Base-by-base conservation (phyloP, 2,329 filamentous ascomycete species). In the Parascedosporium putredinis region DNA sequence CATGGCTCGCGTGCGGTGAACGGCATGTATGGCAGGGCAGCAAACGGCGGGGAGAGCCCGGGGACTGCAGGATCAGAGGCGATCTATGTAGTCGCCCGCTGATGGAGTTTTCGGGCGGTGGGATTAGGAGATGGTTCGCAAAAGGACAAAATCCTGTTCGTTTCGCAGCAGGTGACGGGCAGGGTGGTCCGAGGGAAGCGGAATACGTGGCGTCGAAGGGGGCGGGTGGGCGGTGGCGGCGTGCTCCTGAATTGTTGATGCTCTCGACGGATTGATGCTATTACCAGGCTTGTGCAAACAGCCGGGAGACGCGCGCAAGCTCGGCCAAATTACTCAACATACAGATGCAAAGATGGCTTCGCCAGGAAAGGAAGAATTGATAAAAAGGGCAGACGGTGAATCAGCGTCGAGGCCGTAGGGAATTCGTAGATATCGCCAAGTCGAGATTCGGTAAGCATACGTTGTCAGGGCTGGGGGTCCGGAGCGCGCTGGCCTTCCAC, bases 1-100 rank as follows among this genome's bases (percentile, higher is more conserved):
- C 76, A 81, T 80, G 48, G 29, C 60, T 45, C 50, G 50, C 24
- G 16, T 16, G 42, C 16, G 24, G 27, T 33, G n/a, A n/a, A 25
- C 36, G 25, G 22, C 46, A 25, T 33, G 24, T 25, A 27, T 27
- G 29, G 33, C 44, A n/a, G 23, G 34, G 31, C 16, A 45, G 29
- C 25, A n/a, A 33, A 27, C 3, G 33, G 36, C 9, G n/a, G n/a
- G n/a, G n/a, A n/a, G n/a, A n/a, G n/a, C n/a, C n/a, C n/a, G n/a
- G n/a, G n/a, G n/a, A n/a, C n/a, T n/a, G n/a, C n/a, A n/a, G n/a
- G n/a, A n/a, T n/a, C n/a, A n/a, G n/a, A n/a, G n/a, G n/a, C n/a
- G n/a, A n/a, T n/a, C n/a, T n/a, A n/a, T n/a, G n/a, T n/a, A n/a
- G n/a, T n/a, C n/a, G n/a, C n/a, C n/a, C n/a, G n/a, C n/a, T n/a